Evolutionary conservation across 345 rosid genomes (phyloP), one percentile per base, ranked within the genome.

Genomic region (Brassica rapa): DNA sequence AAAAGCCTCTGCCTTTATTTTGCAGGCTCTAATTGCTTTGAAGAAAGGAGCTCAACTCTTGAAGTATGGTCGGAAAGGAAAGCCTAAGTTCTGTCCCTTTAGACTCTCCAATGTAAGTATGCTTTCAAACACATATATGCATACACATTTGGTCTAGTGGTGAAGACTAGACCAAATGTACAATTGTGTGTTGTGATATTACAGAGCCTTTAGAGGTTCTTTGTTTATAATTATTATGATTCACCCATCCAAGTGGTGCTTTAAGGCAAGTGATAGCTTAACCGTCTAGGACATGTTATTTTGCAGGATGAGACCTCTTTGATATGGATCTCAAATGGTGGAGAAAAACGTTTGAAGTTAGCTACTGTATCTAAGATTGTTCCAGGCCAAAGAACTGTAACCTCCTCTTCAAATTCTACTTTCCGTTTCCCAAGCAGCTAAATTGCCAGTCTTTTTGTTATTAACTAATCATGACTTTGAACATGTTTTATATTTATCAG

Each of bases 331-430:
- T 91, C 97, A 35, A 88, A 87, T 80, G 86, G 86, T 33, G 94
- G 89, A 11, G 98, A 91, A 81, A 88, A 89, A 81, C 88, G 88
- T 76, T 86, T 94, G 88, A 94, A 92, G 87, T 83, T 94, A 83
- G 83, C 97, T 4, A 84, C 88, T 69, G 88, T 92, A 64, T 87
- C 93, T 75, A 91, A 83, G 84, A 88, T 94, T 77, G 85, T 94
- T 83, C 97, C 97, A 69, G 97, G 98, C 79, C 98, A 94, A 83
- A 83, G 95, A 94, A 94, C 97, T 84, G 98, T 94, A 84, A 88
- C 83, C 74, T 88, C 49, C 81, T 67, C 79, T 66, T 39, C 66
- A 75, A 37, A 39, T 49, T 66, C 55, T 65, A 24, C 51, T 76
- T 30, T 81, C 63, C 63, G 41, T 65, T 83, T 37, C 16, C 8